Conservation (phyloP, 176 grass and related monocot species). For the Ensete ventricosum region DNA sequence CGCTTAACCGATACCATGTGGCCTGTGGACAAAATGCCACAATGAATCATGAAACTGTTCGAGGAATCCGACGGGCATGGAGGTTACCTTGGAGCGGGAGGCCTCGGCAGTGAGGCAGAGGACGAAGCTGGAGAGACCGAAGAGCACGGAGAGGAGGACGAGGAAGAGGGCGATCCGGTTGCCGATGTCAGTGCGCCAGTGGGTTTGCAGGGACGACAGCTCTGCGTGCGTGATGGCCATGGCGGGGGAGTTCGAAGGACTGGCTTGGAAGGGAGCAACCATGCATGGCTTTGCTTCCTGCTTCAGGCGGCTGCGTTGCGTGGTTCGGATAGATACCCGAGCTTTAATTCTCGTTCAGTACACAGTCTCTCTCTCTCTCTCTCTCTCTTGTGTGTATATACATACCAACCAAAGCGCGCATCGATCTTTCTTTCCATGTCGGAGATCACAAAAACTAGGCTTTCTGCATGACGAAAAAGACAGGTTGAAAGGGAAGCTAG, state of each 20-base stretch:
- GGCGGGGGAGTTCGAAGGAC: constrained; percentile 5
- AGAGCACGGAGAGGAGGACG: constrained; percentile 64
- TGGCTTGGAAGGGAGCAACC: neutral
- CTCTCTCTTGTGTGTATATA: no score
- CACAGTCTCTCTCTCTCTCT: no score
- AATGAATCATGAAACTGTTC: neutral
- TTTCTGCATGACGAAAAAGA: no score
- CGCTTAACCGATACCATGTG: constrained; percentile 53
- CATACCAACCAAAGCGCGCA: no score
- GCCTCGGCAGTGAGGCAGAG: constrained; percentile 78
- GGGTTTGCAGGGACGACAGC: constrained; percentile 45
- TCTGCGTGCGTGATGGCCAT: constrained; percentile 80
- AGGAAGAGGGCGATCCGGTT: constrained; percentile 42
- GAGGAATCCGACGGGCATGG: neutral
- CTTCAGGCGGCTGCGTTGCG: neutral
- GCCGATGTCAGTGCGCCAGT: constrained; percentile 21
- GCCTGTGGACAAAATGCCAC: constrained; percentile 26
- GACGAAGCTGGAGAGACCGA: constrained; percentile 65
- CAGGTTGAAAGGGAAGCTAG: no score
- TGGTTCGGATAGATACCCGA: neutral
- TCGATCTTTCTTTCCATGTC: no score
- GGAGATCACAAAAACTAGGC: no score
- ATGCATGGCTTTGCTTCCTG: neutral
- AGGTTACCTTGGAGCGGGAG: constrained; percentile 57
- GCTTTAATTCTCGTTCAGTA: no score